Base-by-base conservation (phyloP, 768 basidiomycete genomes). In the Polyporus arcularius region DNA sequence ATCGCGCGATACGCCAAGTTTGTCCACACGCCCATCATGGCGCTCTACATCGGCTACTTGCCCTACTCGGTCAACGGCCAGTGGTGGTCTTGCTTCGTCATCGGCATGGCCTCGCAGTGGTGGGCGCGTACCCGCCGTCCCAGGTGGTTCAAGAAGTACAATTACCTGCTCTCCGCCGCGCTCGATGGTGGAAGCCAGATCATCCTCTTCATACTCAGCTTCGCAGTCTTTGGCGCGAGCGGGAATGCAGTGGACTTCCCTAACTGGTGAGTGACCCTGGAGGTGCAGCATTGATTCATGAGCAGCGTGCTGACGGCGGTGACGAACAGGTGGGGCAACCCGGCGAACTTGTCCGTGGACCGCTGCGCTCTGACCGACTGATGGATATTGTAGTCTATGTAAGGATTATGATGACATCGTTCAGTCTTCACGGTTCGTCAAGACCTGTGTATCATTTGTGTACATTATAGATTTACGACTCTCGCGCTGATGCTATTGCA, bases 1-100 rank as follows among this genome's bases (percentile, higher is more conserved):
- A 59, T 79, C 31, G 70, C 74, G 6, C 66, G 68, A 61, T 61
- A 67, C 15, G 73, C 78, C 67, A 76, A 74, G 49, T 81, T 80
- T 65, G 68, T 81, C 67, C 78, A 82, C 67, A 69, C 80, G 18
- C 82, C 80, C 12, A 78, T 83, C 61, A 67, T 82, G 48, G 65
- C 76, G 39, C 74, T 70, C 46, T 73, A 73, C 65, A 61, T 71
- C 42, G 71, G 73, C 45, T 71, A 68, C 68, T 71, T 83, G 38
- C 80, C 81, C 6, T 83, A 81, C 70, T 81, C 80, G 1, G 80
- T 83, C 49, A 82, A 84, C 63, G 81, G 81, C 12, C 78, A 81
- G 73, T 83, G 81, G 79, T 82, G 80, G 76, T 79, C 80, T 6
- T 83, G 82, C 60, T 63, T 82, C 48, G 71, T 84, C 28, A 82